Conservation (phyloP, 2,329 filamentous ascomycete species). For the Colletotrichum noveboracense region DNA sequence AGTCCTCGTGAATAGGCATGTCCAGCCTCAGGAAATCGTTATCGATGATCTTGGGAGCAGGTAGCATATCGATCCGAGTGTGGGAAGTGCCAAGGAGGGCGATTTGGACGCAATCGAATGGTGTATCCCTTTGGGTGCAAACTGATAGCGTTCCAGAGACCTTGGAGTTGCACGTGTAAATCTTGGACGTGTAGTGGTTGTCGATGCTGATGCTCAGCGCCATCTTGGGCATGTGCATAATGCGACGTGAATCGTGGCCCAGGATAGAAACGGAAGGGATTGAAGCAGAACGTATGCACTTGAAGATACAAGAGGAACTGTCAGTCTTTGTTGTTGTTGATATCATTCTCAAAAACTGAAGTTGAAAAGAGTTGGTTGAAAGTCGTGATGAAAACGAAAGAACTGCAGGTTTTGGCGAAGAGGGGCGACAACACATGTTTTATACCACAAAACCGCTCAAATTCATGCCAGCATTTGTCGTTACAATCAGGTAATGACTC, state of each 20-base stretch:
- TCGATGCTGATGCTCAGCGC: slow-evolving; percentile 54
- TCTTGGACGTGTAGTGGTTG: slow-evolving; percentile 58
- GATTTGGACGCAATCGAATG: slow-evolving; percentile 57
- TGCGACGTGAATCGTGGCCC: slow-evolving; percentile 25
- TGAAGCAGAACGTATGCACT: neutral
- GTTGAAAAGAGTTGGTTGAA: neutral
- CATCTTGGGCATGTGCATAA: neutral
- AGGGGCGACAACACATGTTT: neutral
- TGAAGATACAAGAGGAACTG: neutral
- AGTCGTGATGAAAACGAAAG: neutral
- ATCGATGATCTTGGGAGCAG: slow-evolving; percentile 49
- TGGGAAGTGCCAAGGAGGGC: slow-evolving; percentile 54
- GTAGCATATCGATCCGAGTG: slow-evolving; percentile 56
- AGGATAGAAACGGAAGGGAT: neutral
- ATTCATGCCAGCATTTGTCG: neutral
- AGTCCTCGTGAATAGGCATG: slow-evolving; percentile 54
- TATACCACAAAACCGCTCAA: neutral
- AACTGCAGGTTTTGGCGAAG: neutral
- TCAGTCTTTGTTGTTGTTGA: neutral
- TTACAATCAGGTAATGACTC: neutral
- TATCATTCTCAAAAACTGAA: neutral
- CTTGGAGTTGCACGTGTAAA: slow-evolving; percentile 59
- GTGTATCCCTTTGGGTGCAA: slow-evolving; percentile 46
- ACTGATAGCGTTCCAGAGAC: slow-evolving; percentile 55
- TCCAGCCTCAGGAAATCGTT: slow-evolving; percentile 61